These are phyloP conservation scores for Clarireedia homoeocarpa DNA, from an alignment of 2,329 filamentous ascomycete genomes.

Conservation along the genomic window DNA sequence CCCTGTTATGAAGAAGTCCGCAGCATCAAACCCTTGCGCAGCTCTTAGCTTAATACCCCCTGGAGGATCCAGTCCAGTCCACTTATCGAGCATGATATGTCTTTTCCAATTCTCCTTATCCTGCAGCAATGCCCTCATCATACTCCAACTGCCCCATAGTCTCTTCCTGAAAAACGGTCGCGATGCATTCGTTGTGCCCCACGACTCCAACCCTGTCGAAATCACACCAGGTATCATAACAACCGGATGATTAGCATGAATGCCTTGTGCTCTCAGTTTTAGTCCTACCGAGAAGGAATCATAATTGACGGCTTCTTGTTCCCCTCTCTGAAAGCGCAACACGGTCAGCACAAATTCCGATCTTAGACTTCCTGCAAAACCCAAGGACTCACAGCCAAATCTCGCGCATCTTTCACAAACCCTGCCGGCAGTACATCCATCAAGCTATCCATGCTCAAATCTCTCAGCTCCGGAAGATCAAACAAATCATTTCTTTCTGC, in stretches of 20 bases:
- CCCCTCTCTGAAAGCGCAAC: constrained; percentile 53
- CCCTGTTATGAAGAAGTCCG: constrained; percentile 83
- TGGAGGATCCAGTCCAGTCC: constrained; percentile 84
- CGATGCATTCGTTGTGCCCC: constrained; percentile 81
- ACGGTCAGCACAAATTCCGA: constrained; percentile 1
- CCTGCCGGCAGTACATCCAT: constrained; percentile 83
- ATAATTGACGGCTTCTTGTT: constrained; percentile 82
- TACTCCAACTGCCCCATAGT: constrained; percentile 96
- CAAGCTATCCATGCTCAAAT: constrained; percentile 75
- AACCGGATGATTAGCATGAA: constrained; percentile 76
- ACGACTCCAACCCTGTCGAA: constrained; percentile 92
- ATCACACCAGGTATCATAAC: constrained; percentile 98
- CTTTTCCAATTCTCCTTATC: constrained; percentile 93
- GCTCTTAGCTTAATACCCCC: constrained; percentile 76
- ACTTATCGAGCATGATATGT: constrained; percentile 93
- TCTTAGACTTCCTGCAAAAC: constrained; percentile 1
- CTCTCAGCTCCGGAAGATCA: constrained; percentile 61
- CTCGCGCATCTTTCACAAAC: constrained; percentile 76
- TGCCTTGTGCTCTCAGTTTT: constrained; percentile 72
- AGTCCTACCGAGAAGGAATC: constrained; percentile 90
- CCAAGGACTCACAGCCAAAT: constrained; percentile 57
- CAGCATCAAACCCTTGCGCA: constrained; percentile 93
- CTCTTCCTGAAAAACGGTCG: constrained; percentile 89
- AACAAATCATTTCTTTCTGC: constrained; percentile 85
- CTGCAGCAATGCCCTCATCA: constrained; percentile 91